A percentile compares a stretch with the other conserved stretches of the same genome.
phyloP scores from a whole-genome alignment of 148 eudicot genomes.

The Silene latifolia region DNA sequence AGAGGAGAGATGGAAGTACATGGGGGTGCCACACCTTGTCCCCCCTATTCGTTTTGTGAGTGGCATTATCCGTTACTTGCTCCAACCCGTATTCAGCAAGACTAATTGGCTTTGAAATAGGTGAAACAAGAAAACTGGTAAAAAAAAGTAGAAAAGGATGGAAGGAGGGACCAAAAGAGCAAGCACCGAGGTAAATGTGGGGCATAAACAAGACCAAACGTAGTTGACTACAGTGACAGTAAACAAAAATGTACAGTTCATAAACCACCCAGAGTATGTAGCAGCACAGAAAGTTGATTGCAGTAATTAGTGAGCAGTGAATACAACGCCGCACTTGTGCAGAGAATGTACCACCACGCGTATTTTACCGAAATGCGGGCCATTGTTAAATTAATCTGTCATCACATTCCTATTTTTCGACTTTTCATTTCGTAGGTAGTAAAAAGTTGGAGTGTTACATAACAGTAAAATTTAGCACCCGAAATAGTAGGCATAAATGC shows the following conservation, averaged over 20 bases:
- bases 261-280: slow-evolving; percentile 21
- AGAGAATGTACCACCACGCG: slow-evolving; percentile 20
- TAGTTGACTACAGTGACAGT: background rate
- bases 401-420: slow-evolving; percentile 3
- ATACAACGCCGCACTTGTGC: slow-evolving; percentile 10
- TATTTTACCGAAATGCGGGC: background rate
- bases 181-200: slow-evolving; percentile 32
- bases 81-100: no score
- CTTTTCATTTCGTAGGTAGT: background rate
- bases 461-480: slow-evolving; percentile 6
- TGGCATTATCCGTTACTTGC: no score
- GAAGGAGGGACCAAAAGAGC: slow-evolving; percentile 13
- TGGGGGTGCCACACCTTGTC: no score
- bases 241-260: background rate
- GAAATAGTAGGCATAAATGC: slow-evolving; percentile 17
- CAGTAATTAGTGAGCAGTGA: background rate
- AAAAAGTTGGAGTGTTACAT: background rate
- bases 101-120: no score
- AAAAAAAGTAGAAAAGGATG: background rate
- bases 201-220: slow-evolving; percentile 23
- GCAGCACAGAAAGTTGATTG: slow-evolving; percentile 2
- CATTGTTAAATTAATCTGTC: background rate
- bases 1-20: no score
- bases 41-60: no score
- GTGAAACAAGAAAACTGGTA: no score